Percentiles rank a stretch among this genome's conserved stretches.
Conservation (phyloP, 1,139 yeast species). For the Lodderomyces margitis region DNA sequence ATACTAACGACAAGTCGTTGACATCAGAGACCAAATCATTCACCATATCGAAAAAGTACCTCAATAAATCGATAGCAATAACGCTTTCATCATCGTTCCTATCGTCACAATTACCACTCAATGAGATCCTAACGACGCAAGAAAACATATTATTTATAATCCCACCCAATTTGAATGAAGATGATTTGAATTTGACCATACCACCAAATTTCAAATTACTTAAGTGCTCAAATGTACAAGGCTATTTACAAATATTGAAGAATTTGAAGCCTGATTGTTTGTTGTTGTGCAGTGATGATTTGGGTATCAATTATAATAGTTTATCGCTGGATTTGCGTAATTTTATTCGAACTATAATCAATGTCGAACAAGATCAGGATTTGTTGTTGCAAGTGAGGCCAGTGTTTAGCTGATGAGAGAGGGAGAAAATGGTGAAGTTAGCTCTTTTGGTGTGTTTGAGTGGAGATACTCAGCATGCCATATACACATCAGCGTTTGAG, state of each 20-base stretch:
- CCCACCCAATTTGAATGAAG: conserved; percentile 45
- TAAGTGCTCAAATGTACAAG: conserved; percentile 42
- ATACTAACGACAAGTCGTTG: neutral
- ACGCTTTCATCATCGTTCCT: conserved; percentile 45
- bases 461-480: no score
- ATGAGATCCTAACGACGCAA: conserved; percentile 34
- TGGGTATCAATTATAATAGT: conserved; percentile 31
- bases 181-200: conserved; percentile 33
- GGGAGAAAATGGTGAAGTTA: neutral
- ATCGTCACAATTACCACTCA: conserved; percentile 38
- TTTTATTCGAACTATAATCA: conserved; percentile 39
- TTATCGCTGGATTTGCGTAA: conserved; percentile 39
- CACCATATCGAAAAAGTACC: conserved; percentile 21
- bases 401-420: conserved; percentile 17
- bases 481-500: no score
- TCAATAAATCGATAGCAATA: conserved; percentile 40
- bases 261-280: conserved; percentile 44
- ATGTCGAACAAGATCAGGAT: conserved; percentile 35
- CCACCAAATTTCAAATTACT: conserved; percentile 42
- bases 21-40: neutral
- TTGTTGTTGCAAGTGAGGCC: conserved; percentile 27
- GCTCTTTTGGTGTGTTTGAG: no score
- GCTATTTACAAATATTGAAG: conserved; percentile 41
- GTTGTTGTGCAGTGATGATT: conserved; percentile 43
- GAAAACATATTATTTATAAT: conserved; percentile 47